Percentiles rank a stretch among this genome's conserved stretches.
Evolutionary conservation across 1,284 basidiomycete species (phyloP).

Genomic region (Flammula alnicola): DNA sequence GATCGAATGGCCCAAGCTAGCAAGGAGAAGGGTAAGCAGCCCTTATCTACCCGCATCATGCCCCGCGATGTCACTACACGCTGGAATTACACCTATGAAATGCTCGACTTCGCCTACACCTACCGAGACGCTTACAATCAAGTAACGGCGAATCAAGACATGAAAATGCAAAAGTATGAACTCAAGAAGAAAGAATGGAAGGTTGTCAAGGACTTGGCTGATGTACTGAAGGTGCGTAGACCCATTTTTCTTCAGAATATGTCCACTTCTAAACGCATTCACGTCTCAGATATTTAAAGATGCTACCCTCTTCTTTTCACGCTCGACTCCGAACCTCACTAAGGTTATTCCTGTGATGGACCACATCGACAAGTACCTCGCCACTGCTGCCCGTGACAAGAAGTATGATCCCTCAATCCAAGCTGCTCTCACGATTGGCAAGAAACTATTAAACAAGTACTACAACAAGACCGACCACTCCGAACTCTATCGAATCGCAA

Average conservation of each 20-base stretch:
- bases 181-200: conserved; percentile 10
- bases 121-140: conserved; percentile 6
- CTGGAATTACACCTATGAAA: conserved; percentile 21
- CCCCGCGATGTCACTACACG: conserved; percentile 19
- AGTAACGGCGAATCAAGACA: conserved; percentile 1
- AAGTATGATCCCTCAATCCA: background rate
- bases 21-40: no score
- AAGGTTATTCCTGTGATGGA: conserved; percentile 38
- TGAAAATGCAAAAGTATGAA: conserved; percentile 2
- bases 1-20: no score
- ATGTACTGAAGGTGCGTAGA: background rate
- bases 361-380: conserved; percentile 22
- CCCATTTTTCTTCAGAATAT: background rate
- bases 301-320: conserved; percentile 28
- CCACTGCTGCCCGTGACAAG: background rate
- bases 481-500: conserved; percentile 6
- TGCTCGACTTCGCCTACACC: conserved; percentile 11
- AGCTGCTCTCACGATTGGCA: background rate
- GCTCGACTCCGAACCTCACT: conserved; percentile 26
- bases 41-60: conserved; percentile 12
- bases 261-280: background rate
- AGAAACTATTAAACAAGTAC: conserved; percentile 5
- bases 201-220: background rate
- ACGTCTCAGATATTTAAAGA: conserved; percentile 23
- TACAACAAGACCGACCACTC: conserved; percentile 6